Percentiles rank a stretch among this genome's conserved stretches.
Evolutionary conservation across 2,329 filamentous ascomycete species (phyloP).

Genomic region (Cladosporium colombiae): DNA sequence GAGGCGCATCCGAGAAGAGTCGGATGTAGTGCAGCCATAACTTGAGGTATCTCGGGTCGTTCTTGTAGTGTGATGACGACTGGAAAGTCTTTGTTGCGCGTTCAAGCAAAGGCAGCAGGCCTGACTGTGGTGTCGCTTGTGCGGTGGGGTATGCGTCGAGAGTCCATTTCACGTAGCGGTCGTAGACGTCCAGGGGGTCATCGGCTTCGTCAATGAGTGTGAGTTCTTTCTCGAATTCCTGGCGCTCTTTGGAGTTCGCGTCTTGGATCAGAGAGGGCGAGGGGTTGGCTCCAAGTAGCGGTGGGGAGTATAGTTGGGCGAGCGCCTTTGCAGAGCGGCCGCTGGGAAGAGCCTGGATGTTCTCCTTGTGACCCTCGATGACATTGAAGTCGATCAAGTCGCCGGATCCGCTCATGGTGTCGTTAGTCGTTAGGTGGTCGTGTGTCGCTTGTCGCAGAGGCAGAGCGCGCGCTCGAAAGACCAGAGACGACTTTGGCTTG

Average conservation of each 20-base stretch:
- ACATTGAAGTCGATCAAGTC: slow-evolving; percentile 72
- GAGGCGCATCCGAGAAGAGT: slow-evolving; percentile 88
- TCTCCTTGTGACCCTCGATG: slow-evolving; percentile 96
- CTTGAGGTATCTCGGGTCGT: slow-evolving; percentile 90
- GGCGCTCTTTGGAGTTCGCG: slow-evolving; percentile 75
- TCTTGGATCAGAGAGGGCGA: slow-evolving; percentile 70
- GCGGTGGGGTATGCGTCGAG: slow-evolving; percentile 92
- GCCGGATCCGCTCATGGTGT: slow-evolving; percentile 40
- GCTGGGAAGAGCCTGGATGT: slow-evolving; percentile 89
- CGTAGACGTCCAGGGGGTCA: slow-evolving; percentile 92
- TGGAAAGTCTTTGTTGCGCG: slow-evolving; percentile 90
- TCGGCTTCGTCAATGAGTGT: slow-evolving; percentile 79
- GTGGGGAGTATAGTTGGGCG: slow-evolving; percentile 72
- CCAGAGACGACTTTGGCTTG: slow-evolving; percentile 1
- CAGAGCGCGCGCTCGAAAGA: background rate
- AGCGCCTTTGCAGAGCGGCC: slow-evolving; percentile 88
- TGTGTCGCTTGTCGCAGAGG: slow-evolving; percentile 13
- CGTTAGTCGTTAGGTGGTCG: slow-evolving; percentile 1
- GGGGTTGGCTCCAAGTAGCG: slow-evolving; percentile 37
- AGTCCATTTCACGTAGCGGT: slow-evolving; percentile 96
- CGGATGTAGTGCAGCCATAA: slow-evolving; percentile 93
- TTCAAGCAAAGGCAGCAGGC: slow-evolving; percentile 84
- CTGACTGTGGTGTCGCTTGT: slow-evolving; percentile 88
- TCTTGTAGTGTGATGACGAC: slow-evolving; percentile 83
- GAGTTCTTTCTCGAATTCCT: slow-evolving; percentile 84